Conservation (phyloP, 2,329 filamentous ascomycete genomes). For the Fusarium sp. region DNA sequence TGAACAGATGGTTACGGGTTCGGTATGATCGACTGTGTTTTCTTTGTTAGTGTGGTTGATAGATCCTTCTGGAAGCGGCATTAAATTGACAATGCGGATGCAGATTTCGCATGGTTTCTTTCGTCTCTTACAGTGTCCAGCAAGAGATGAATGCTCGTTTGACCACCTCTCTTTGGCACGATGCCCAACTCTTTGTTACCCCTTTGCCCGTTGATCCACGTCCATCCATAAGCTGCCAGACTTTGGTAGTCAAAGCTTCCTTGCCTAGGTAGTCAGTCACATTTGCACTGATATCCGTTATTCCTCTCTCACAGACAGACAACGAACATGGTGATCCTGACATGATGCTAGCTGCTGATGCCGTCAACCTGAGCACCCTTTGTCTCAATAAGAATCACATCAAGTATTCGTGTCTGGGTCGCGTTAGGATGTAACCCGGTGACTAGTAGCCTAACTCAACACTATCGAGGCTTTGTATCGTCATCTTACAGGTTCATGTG, state of each 20-base stretch:
- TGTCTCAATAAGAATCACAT: neutral
- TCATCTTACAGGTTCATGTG: neutral
- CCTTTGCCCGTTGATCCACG: neutral
- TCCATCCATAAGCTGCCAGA: neutral
- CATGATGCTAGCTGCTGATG: neutral
- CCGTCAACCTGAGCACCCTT: neutral
- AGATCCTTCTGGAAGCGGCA: no score
- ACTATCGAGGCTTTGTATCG: neutral
- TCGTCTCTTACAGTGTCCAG: no score
- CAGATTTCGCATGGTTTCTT: no score
- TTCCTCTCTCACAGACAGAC: no score
- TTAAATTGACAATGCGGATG: no score
- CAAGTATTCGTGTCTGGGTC: neutral
- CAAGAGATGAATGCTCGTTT: neutral
- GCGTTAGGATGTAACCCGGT: neutral
- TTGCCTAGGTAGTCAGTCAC: no score
- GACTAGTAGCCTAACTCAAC: neutral
- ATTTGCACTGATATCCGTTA: no score
- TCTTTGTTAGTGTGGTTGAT: no score
- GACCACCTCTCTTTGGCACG: neutral
- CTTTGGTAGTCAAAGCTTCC: neutral
- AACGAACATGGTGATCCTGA: no score
- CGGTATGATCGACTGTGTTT: no score
- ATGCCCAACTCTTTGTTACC: neutral
- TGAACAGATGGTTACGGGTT: no score